Percentiles rank a stretch among this genome's conserved stretches.
These are phyloP conservation scores for Phaeotremella skinneri DNA, from an alignment of 768 basidiomycete genomes.

Conservation along the genomic window DNA sequence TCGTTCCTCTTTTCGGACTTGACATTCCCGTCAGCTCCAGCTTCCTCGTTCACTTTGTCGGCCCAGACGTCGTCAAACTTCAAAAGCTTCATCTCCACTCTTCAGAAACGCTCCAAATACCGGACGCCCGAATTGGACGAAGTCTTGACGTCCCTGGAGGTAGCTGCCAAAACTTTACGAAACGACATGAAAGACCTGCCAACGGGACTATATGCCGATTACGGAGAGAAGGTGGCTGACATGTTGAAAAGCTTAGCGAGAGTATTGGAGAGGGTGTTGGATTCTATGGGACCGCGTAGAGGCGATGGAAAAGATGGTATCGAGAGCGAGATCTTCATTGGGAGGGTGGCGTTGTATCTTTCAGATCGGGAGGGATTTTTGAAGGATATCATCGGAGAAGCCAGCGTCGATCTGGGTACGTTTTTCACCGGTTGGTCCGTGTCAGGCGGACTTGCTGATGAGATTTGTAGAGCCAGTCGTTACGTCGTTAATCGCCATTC, in stretches of 20 bases:
- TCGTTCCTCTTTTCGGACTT: slow-evolving; percentile 34
- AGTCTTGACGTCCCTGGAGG: slow-evolving; percentile 25
- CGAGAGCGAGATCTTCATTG: slow-evolving; percentile 35
- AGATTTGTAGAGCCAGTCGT: neutral
- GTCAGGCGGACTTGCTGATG: neutral
- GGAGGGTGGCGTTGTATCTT: slow-evolving; percentile 34
- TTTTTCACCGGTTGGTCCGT: neutral
- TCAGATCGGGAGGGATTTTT: slow-evolving; percentile 24
- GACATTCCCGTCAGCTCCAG: slow-evolving; percentile 32
- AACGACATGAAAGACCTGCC: slow-evolving; percentile 29
- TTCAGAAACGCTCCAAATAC: slow-evolving; percentile 19
- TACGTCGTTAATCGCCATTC: slow-evolving; percentile 14
- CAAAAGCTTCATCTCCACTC: slow-evolving; percentile 19
- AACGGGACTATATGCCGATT: slow-evolving; percentile 13
- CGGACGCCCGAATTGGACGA: slow-evolving; percentile 37
- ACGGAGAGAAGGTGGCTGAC: slow-evolving; percentile 6
- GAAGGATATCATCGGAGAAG: slow-evolving; percentile 16
- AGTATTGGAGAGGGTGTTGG: slow-evolving; percentile 17
- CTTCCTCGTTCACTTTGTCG: slow-evolving; percentile 16
- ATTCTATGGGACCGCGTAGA: slow-evolving; percentile 7
- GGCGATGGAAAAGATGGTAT: slow-evolving; percentile 17
- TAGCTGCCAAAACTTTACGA: slow-evolving; percentile 22
- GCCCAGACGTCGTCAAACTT: slow-evolving; percentile 21
- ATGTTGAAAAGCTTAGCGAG: slow-evolving; percentile 16
- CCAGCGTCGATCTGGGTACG: slow-evolving; percentile 23